These are phyloP conservation scores for Pyrenophora graminea DNA, from an alignment of 2,329 filamentous ascomycete species.

Conservation along the genomic window DNA sequence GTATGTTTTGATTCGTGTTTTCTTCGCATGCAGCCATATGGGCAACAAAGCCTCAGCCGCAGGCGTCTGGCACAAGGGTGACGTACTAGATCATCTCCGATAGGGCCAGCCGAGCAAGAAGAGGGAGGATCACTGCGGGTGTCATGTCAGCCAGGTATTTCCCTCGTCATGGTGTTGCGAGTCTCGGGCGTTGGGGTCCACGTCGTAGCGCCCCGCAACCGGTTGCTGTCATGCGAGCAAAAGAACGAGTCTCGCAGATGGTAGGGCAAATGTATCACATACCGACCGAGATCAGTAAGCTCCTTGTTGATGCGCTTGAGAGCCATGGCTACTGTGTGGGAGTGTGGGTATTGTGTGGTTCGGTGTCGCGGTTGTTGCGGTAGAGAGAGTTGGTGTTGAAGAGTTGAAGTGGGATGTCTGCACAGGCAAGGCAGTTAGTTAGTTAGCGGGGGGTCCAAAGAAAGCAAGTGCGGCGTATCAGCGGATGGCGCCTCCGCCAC, in stretches of 20 bases:
- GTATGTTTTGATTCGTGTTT: conserved; percentile 31
- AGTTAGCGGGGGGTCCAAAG: conserved; percentile 35
- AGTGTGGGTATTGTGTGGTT: conserved; percentile 18
- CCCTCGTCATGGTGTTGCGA: conserved; percentile 9
- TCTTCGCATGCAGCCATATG: conserved; percentile 11
- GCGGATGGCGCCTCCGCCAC: conserved; percentile 35
- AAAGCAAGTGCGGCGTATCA: conserved; percentile 43
- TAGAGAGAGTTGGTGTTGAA: conserved; percentile 38
- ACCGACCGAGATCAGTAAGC: conserved; percentile 87
- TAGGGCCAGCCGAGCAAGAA: conserved; percentile 95
- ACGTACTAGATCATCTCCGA: conserved; percentile 97
- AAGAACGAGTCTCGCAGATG: conserved; percentile 26
- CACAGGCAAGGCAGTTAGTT: conserved; percentile 38
- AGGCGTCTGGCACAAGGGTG: conserved; percentile 28
- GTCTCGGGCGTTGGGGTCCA: conserved; percentile 16
- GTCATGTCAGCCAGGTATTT: conserved; percentile 39
- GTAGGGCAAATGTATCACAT: conserved; percentile 39
- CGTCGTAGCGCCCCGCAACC: conserved; percentile 37
- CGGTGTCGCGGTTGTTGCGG: conserved; percentile 13
- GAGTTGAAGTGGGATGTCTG: conserved; percentile 44
- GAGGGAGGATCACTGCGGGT: conserved; percentile 86
- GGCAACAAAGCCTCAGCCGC: conserved; percentile 39
- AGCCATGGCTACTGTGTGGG: conserved; percentile 63
- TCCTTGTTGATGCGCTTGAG: conserved; percentile 96
- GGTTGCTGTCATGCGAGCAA: conserved; percentile 47